A percentile compares a stretch with the other conserved stretches of the same genome.
Evolutionary conservation across 495 filamentous ascomycete genomes (phyloP).

Genomic region (Talaromyces liani): DNA sequence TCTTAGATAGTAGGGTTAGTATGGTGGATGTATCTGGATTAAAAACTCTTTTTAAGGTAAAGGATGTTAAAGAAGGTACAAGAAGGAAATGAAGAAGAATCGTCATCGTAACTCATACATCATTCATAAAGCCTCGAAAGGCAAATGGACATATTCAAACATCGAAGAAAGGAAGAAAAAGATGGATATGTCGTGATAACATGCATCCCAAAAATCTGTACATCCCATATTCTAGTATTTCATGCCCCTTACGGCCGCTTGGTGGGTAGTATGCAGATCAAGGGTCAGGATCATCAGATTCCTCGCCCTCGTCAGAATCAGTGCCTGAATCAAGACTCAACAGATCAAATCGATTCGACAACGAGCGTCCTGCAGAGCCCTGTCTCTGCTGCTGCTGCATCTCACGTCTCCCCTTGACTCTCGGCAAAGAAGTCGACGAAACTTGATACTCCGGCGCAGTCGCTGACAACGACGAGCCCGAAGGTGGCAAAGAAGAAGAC

Average conservation of each 20-base stretch:
- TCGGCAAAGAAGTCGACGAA: neutral
- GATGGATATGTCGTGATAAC: neutral
- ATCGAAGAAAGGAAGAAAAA: neutral
- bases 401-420: neutral
- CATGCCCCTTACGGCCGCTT: too few relatives aligned
- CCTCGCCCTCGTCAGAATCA: neutral
- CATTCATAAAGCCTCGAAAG: neutral
- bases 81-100: neutral
- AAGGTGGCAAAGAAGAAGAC: neutral
- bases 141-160: neutral
- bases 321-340: neutral
- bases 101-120: neutral
- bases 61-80: neutral
- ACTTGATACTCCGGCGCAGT: neutral
- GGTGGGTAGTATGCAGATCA: neutral
- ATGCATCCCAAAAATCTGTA: too few relatives aligned
- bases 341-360: neutral
- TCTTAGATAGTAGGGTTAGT: neutral
- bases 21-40: neutral
- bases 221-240: too few relatives aligned
- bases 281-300: neutral
- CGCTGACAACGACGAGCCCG: constrained; percentile 15
- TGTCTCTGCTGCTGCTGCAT: neutral
- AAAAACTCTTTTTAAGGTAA: neutral
- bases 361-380: neutral